Evolutionary conservation across 2,329 filamentous ascomycete species (phyloP), one percentile per base, ranked within the genome.

Genomic region (Raffaelea albimanens): DNA sequence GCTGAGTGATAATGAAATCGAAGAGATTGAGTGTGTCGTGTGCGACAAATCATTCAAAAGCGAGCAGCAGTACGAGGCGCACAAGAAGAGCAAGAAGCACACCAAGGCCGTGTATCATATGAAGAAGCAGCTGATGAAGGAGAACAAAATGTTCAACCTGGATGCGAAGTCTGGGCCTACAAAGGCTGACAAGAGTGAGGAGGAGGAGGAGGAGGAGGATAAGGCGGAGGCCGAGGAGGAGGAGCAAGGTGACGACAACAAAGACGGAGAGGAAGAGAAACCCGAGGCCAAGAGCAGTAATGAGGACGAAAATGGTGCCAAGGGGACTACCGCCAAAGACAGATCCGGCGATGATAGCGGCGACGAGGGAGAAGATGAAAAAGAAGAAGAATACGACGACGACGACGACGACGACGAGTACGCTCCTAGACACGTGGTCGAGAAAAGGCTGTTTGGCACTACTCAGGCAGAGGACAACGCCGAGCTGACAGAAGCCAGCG

Each of bases 21-120:
- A 83, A 54, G 68, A 80, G 25, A 76, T 87, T 46, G 82, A 82
- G 57, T 97, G 93, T 60, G 76, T 84, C 3, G 77, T 81, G 4
- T 97, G 93, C 64, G 76, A 80, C 55, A 87, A 85, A 55, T 75
- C 67, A 0, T 98, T 97, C 67, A 79, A 96, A 66, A 97, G 90
- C 58, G 86, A 95, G 61, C 89, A 88, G 55, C 91, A 97, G 60
- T 89, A 85, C 51, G 82, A 94, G 58, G 83, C 85, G 3, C 93
- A 98, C 58, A 90, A 96, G 67, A 88, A 85, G 67, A 97, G 91
- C 71, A 98, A 95, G 64, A 98, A 97, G 66, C 93, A 98, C 59
- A 66, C 83, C 52, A 97, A 95, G 61, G 84, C 88, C 2, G 75
- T 96, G 7, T 83, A 90, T 55, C 78, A 89, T 51, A 66, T 98